These are phyloP conservation scores for Alternaria postmessia DNA, from an alignment of 2,329 filamentous ascomycete species.

Conservation along the genomic window DNA sequence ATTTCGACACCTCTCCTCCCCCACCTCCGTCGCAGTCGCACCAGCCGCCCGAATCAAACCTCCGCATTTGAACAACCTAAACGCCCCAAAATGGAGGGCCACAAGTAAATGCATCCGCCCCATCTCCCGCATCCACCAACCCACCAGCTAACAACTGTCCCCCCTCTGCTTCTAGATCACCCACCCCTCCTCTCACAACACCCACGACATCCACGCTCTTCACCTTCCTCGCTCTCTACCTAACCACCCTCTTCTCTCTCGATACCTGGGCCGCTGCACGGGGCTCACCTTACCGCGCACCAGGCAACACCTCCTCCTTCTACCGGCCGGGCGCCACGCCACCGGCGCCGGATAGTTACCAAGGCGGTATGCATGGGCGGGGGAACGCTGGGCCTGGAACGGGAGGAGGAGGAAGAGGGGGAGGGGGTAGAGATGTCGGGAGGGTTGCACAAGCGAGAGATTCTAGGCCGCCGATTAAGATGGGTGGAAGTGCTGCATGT, in stretches of 20 bases:
- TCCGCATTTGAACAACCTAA: not conserved
- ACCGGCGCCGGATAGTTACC: conserved; percentile 38
- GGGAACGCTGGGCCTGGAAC: conserved; percentile 31
- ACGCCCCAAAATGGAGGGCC: conserved; percentile 8
- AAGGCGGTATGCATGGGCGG: conserved; percentile 41
- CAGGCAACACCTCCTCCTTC: conserved; percentile 29
- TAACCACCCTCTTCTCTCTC: conserved; percentile 51
- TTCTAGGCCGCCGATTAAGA: conserved; percentile 37
- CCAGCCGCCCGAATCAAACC: not conserved
- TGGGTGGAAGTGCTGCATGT: conserved; percentile 37
- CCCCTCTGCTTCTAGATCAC: not conserved
- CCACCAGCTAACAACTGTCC: conserved; percentile 3
- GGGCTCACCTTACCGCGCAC: conserved; percentile 42
- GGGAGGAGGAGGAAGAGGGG: conserved; percentile 11
- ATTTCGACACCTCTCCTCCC: not conserved
- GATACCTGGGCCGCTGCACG: conserved; percentile 49
- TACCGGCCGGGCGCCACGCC: conserved; percentile 32
- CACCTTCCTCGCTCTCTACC: conserved; percentile 49
- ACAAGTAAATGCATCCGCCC: conserved; percentile 7
- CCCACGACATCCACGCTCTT: conserved; percentile 31
- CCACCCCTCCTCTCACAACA: conserved; percentile 10
- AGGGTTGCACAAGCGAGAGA: conserved; percentile 34
- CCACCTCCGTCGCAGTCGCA: not conserved
- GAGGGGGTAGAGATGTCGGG: conserved; percentile 27
- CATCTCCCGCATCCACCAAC: not conserved